Evolutionary conservation across 345 rosid genomes (phyloP).

Genomic region (Chamaenerion angustifolium): DNA sequence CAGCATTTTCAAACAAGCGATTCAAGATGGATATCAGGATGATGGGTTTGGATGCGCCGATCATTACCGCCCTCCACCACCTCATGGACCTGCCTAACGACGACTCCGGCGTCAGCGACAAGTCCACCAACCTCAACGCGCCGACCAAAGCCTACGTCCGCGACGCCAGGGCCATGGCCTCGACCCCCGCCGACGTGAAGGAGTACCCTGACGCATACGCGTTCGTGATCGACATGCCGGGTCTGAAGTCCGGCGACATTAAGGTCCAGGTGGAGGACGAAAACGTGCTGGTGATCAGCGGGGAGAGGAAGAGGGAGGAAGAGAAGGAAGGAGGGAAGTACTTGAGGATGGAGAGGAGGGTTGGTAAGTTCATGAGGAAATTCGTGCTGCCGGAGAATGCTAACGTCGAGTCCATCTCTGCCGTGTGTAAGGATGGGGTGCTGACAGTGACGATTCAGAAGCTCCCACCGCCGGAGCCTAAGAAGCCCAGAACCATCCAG

Average conservation of each 20-base stretch:
- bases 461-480: conserved; percentile 74
- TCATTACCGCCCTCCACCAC: conserved; percentile 9
- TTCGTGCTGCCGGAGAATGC: conserved; percentile 65
- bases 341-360: conserved; percentile 66
- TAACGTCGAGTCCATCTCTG: conserved; percentile 37
- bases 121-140: conserved; percentile 9
- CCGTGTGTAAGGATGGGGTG: conserved; percentile 62
- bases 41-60: conserved; percentile 6
- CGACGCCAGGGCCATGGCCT: conserved; percentile 75
- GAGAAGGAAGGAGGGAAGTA: conserved; percentile 51
- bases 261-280: conserved; percentile 73
- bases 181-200: conserved; percentile 66
- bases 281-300: conserved; percentile 50
- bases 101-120: neutral
- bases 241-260: conserved; percentile 47
- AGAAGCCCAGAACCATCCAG: conserved; percentile 53
- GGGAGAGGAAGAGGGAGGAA: conserved; percentile 38
- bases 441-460: conserved; percentile 62
- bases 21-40: conserved; percentile 3
- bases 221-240: conserved; percentile 76
- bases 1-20: neutral
- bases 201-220: conserved; percentile 38
- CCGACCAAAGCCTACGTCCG: conserved; percentile 44
- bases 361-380: conserved; percentile 70
- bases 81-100: conserved; percentile 12